Conservation (phyloP, 192 early-diverging fungal species). For the Gonapodya prolifera region DNA sequence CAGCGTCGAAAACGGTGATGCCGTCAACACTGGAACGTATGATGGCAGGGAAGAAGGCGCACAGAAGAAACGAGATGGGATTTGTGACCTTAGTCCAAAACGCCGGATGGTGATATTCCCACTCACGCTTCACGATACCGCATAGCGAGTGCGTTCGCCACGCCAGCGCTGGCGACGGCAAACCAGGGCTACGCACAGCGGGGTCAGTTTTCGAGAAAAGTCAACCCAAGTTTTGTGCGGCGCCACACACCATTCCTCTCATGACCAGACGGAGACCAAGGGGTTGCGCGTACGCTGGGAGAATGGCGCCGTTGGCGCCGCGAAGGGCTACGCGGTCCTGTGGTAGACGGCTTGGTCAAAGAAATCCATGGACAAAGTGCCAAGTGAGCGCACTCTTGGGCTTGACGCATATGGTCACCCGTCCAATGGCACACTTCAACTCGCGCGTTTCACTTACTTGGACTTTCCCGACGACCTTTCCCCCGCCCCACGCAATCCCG, state of each 20-base stretch:
- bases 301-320: neutral
- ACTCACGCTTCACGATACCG: neutral
- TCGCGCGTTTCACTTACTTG: slow-evolving; percentile 27
- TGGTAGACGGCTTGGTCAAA: neutral
- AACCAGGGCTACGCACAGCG: neutral
- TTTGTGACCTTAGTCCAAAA: no score
- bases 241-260: neutral
- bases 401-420: no score
- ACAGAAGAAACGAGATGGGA: no score
- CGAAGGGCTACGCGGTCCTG: neutral
- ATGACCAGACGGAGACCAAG: neutral
- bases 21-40: neutral
- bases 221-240: neutral
- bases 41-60: no score
- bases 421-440: no score
- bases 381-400: no score
- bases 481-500: neutral
- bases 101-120: neutral
- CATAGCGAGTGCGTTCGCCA: neutral
- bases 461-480: slow-evolving; percentile 47
- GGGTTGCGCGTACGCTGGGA: neutral
- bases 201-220: neutral
- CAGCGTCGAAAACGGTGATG: neutral
- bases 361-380: neutral
- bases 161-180: neutral